phyloP scores from a whole-genome alignment of 75 land plant genomes.

The Cunninghamia lanceolata region DNA sequence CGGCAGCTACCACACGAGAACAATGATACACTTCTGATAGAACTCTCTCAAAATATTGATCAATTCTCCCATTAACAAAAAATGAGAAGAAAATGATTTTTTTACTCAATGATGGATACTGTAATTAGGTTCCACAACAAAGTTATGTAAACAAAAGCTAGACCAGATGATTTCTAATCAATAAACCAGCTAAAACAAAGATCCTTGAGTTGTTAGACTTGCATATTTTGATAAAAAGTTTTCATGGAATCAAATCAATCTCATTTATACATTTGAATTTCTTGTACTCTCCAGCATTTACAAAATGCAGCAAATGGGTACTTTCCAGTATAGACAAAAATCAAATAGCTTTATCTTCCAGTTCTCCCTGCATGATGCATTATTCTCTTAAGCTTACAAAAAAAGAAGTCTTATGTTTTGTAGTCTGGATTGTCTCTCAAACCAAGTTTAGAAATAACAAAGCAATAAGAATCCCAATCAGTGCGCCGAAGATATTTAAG shows the following conservation, averaged over 20 bases:
- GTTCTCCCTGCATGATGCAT: neutral
- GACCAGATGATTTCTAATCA: neutral
- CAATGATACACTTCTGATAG: neutral
- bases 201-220: neutral
- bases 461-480: conserved; percentile 90
- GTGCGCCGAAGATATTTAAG: conserved; percentile 83
- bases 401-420: conserved; percentile 7
- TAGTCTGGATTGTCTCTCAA: conserved; percentile 67
- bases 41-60: neutral
- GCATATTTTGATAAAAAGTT: neutral
- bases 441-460: conserved; percentile 66
- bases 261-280: neutral
- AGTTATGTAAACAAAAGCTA: neutral
- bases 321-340: neutral
- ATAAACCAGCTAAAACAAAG: neutral
- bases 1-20: neutral
- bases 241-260: neutral
- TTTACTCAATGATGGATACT: neutral
- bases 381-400: neutral
- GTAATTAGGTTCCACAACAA: neutral
- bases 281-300: neutral
- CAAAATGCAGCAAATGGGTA: neutral
- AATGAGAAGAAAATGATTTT: neutral
- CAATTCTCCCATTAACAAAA: neutral
- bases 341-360: too few species aligned